Conservation (phyloP, 2,329 filamentous ascomycete species). For the Epichloe coenophiala region DNA sequence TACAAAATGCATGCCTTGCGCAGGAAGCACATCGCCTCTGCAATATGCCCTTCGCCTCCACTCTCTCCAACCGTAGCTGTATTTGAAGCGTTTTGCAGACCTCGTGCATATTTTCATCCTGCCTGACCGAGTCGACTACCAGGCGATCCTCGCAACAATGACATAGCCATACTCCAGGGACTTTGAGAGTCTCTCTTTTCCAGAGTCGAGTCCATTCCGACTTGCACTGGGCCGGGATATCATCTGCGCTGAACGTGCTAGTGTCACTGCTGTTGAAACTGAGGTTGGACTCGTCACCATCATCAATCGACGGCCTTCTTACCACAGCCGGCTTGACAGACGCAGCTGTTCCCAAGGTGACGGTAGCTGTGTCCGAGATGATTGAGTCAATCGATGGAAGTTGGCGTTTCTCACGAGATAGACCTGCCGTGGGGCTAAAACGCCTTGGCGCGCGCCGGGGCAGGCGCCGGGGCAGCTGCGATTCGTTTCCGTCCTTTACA, state of each 20-base stretch:
- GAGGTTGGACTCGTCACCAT: neutral
- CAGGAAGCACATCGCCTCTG: slow-evolving; percentile 8
- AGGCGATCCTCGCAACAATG: slow-evolving; percentile 6
- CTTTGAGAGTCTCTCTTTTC: neutral
- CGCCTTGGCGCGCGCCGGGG: neutral
- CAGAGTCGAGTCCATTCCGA: slow-evolving; percentile 2
- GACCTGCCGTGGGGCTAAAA: neutral
- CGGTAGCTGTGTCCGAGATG: neutral
- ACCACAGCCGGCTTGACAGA: neutral
- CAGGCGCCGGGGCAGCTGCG: neutral
- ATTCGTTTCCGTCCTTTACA: neutral
- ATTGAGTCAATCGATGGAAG: neutral
- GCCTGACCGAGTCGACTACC: neutral
- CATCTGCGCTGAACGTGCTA: neutral
- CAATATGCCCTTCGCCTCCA: slow-evolving; percentile 1
- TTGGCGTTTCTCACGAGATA: neutral
- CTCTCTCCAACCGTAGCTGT: slow-evolving; percentile 7
- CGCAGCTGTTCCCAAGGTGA: neutral
- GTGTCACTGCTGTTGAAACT: neutral
- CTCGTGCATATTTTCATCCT: neutral
- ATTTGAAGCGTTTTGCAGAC: neutral
- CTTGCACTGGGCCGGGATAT: neutral
- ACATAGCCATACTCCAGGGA: slow-evolving; percentile 10
- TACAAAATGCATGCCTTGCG: slow-evolving; percentile 5
- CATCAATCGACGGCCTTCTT: neutral